Conservation (phyloP, 495 filamentous ascomycete species). For the Podospora pseudopauciseta region DNA sequence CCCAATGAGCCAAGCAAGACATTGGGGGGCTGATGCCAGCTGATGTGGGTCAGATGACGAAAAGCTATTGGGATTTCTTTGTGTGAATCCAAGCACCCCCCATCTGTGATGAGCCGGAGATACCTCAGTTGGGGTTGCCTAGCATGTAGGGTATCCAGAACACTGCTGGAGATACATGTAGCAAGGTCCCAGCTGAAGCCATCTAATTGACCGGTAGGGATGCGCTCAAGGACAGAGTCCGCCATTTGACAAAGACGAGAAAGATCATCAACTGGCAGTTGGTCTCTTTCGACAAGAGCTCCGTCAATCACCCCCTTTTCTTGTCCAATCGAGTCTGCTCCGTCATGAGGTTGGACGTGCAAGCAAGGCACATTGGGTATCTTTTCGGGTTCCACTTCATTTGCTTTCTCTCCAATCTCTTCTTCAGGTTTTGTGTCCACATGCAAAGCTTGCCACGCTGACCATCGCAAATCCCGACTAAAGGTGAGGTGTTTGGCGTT, state of each 20-base stretch:
- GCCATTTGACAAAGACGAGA: not conserved
- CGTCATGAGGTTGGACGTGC: not conserved
- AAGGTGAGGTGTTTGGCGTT: not conserved
- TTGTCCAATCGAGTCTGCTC: not conserved
- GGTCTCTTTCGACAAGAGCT: not conserved
- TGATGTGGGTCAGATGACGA: not conserved
- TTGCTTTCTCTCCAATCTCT: not conserved
- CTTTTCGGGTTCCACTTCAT: not conserved
- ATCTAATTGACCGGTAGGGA: not conserved
- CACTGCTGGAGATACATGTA: not conserved
- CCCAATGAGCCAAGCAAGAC: not conserved
- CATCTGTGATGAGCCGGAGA: not conserved
- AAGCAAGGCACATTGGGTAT: not conserved
- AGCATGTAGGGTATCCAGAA: not conserved
- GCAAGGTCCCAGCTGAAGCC: not conserved
- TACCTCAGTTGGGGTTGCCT: not conserved
- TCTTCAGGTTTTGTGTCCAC: not conserved
- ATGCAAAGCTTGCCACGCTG: not conserved
- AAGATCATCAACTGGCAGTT: not conserved
- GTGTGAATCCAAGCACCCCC: not conserved
- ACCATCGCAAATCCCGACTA: not conserved
- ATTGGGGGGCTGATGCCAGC: not conserved
- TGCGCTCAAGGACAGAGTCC: not conserved
- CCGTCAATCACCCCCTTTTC: not conserved
- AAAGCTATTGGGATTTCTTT: not conserved